Evolutionary conservation across 805 yeast genomes (phyloP).

Genomic region (Candida yuanshanica): DNA sequence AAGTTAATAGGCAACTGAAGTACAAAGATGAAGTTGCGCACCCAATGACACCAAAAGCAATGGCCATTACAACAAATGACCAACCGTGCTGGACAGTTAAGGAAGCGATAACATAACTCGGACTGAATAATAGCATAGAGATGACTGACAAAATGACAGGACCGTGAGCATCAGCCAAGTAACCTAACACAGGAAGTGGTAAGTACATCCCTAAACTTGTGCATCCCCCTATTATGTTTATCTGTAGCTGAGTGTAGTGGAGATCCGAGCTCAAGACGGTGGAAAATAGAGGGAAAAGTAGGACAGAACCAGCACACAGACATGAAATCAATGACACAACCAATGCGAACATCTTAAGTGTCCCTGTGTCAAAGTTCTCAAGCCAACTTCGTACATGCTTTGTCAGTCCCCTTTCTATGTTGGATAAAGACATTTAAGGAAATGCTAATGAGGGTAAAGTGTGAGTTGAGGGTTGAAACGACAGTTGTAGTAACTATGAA

Average conservation of each 20-base stretch:
- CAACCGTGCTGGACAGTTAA: slow-evolving; percentile 26
- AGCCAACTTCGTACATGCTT: slow-evolving; percentile 39
- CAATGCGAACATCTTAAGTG: slow-evolving; percentile 47
- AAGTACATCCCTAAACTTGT: slow-evolving; percentile 80
- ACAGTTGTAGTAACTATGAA: too few relatives aligned
- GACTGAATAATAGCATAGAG: slow-evolving; percentile 55
- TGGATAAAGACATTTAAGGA: slow-evolving; percentile 21
- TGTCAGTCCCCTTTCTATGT: slow-evolving; percentile 37
- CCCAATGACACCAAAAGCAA: slow-evolving; percentile 56
- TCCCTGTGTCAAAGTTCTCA: slow-evolving; percentile 33
- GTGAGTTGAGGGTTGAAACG: too few relatives aligned
- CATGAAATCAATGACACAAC: slow-evolving; percentile 55
- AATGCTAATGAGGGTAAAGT: too few relatives aligned
- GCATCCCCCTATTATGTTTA: slow-evolving; percentile 68
- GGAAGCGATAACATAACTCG: slow-evolving; percentile 57
- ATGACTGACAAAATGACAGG: slow-evolving; percentile 65
- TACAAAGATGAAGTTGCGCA: slow-evolving; percentile 68
- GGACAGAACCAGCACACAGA: slow-evolving; percentile 74
- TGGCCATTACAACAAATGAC: slow-evolving; percentile 33
- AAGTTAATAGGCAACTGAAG: slow-evolving; percentile 66
- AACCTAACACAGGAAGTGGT: slow-evolving; percentile 77
- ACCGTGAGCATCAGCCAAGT: slow-evolving; percentile 80
- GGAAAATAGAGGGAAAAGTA: slow-evolving; percentile 76
- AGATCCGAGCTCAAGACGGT: slow-evolving; percentile 56
- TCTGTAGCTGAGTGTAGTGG: slow-evolving; percentile 57